Evolutionary conservation across 1,284 basidiomycete species (phyloP).

Genomic region (Fistulina hepatica): DNA sequence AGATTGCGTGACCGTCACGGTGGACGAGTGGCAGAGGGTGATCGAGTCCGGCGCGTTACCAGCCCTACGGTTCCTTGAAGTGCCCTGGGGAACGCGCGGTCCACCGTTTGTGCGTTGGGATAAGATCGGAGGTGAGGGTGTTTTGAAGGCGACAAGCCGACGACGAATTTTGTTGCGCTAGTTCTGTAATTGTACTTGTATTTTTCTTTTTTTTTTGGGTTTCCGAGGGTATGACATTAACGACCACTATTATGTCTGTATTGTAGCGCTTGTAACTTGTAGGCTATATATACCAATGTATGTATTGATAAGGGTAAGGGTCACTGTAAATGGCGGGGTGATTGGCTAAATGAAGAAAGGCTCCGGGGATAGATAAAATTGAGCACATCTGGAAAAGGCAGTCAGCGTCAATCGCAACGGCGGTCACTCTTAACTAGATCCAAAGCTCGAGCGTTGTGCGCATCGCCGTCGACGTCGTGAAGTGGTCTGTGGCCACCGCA

Average conservation of each 20-base stretch:
- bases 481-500: too few species aligned
- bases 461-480: too few species aligned
- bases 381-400: too few species aligned
- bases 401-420: too few species aligned
- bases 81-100: conserved; percentile 28
- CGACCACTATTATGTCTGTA: not conserved
- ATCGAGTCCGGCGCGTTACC: conserved; percentile 26
- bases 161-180: conserved; percentile 17
- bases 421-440: too few species aligned
- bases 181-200: not conserved
- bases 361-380: too few species aligned
- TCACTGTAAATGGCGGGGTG: too few species aligned
- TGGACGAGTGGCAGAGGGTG: conserved; percentile 32
- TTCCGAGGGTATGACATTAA: not conserved
- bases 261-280: too few species aligned
- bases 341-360: too few species aligned
- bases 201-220: not conserved
- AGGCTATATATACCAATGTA: too few species aligned
- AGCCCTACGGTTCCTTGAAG: conserved; percentile 25
- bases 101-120: conserved; percentile 33
- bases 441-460: too few species aligned
- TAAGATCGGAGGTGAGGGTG: conserved; percentile 14
- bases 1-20: conserved; percentile 24
- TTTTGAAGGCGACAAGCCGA: conserved; percentile 22
- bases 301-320: too few species aligned